These are phyloP conservation scores for Patellifolia procumbens DNA, from an alignment of 179 eudicot species.

Conservation along the genomic window DNA sequence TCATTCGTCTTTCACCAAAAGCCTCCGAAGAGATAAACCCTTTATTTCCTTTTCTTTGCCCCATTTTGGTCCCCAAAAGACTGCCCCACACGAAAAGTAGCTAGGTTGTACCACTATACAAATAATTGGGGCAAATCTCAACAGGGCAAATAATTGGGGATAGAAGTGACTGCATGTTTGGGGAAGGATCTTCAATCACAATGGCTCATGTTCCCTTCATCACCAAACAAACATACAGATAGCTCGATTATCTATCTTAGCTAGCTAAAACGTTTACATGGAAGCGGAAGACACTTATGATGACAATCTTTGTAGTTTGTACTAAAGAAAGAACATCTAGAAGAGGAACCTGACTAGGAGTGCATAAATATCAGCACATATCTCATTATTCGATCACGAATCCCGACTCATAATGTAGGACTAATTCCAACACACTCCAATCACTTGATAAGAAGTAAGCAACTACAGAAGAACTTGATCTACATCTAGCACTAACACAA, in stretches of 20 bases:
- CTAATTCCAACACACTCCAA: background rate
- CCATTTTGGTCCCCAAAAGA: too few species aligned
- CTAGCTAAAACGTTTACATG: too few species aligned
- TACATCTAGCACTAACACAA: background rate
- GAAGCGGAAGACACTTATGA: background rate
- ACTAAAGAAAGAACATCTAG: background rate
- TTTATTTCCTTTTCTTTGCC: too few species aligned
- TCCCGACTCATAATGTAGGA: background rate
- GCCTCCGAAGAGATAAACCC: too few species aligned
- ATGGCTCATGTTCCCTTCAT: background rate
- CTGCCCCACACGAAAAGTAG: too few species aligned
- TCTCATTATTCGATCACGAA: background rate
- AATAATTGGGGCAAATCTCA: too few species aligned
- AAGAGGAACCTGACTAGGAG: background rate
- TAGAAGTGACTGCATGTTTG: too few species aligned
- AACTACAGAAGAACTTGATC: background rate
- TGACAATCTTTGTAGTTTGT: background rate
- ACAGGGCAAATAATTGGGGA: too few species aligned
- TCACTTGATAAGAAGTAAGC: background rate
- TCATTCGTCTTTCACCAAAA: too few species aligned
- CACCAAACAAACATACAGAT: background rate
- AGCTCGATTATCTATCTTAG: background rate
- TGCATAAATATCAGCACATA: background rate
- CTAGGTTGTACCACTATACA: too few species aligned
- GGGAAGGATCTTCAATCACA: background rate